Percentiles rank a stretch among this genome's conserved stretches.
Evolutionary conservation across 2,329 filamentous ascomycete species (phyloP).

Genomic region (Pseudocercospora pini-densiflorae): DNA sequence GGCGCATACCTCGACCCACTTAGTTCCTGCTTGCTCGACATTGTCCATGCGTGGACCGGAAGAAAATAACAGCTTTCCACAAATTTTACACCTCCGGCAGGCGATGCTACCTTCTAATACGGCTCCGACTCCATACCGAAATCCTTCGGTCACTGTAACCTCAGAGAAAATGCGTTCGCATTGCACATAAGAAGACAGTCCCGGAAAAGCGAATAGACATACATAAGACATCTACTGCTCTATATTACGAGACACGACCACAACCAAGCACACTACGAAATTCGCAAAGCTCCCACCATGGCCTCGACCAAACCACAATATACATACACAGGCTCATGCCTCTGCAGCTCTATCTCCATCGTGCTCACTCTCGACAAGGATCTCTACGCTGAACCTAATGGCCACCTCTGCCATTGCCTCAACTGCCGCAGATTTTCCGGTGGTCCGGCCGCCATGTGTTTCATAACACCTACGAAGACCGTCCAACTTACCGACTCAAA

Average conservation of each 20-base stretch:
- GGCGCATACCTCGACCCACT: background rate
- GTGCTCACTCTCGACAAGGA: conserved; percentile 39
- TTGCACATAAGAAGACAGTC: background rate
- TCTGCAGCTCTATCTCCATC: conserved; percentile 40
- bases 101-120: background rate
- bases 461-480: conserved; percentile 17
- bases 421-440: conserved; percentile 51
- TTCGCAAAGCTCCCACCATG: background rate
- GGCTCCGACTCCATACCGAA: background rate
- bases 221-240: background rate
- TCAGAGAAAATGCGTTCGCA: no score
- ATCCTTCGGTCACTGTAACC: conserved; percentile 2
- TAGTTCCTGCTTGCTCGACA: background rate
- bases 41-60: background rate
- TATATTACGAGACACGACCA: background rate
- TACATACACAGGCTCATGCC: conserved; percentile 25
- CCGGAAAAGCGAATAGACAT: background rate
- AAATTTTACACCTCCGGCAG: background rate
- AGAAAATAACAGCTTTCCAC: background rate
- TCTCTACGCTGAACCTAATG: conserved; percentile 46
- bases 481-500: conserved; percentile 22
- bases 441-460: conserved; percentile 12
- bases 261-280: background rate
- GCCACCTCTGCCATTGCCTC: conserved; percentile 51
- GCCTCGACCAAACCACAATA: background rate